Conservation (phyloP, 2,329 filamentous ascomycete species). For the Pestalotiopsis sp. region DNA sequence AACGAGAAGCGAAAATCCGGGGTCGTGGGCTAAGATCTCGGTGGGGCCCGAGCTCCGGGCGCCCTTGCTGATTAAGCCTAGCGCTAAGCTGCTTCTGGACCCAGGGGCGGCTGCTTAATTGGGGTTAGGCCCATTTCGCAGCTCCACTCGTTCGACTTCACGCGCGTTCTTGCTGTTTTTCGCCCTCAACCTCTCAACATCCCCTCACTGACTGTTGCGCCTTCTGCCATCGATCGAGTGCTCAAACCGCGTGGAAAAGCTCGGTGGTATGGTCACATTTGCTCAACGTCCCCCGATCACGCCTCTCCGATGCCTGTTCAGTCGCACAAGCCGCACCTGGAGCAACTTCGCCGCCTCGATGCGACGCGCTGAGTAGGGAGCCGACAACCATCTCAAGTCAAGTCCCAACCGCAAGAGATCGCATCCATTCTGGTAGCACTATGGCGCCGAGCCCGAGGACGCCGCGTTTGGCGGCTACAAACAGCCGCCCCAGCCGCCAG, state of each 20-base stretch:
- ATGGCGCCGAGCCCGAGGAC: slow-evolving; percentile 37
- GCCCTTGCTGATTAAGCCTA: neutral
- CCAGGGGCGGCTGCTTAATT: neutral
- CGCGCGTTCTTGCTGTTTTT: slow-evolving; percentile 13
- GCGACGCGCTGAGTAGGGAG: slow-evolving; percentile 36
- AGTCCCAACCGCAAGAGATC: slow-evolving; percentile 13
- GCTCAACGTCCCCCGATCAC: slow-evolving; percentile 3
- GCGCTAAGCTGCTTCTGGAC: neutral
- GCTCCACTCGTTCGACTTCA: slow-evolving; percentile 15
- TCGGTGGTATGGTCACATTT: neutral
- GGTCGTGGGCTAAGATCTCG: neutral
- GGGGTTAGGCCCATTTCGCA: neutral
- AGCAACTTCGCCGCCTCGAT: slow-evolving; percentile 32
- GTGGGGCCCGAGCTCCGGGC: neutral
- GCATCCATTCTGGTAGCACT: slow-evolving; percentile 12
- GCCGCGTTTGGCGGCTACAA: slow-evolving; percentile 26
- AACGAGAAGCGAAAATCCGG: slow-evolving; percentile 1
- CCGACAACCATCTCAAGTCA: slow-evolving; percentile 18
- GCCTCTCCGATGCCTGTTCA: slow-evolving; percentile 36
- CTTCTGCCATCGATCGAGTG: neutral
- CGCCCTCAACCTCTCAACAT: slow-evolving; percentile 8
- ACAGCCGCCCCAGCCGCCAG: slow-evolving; percentile 26
- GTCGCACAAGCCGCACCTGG: slow-evolving; percentile 27
- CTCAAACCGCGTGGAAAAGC: slow-evolving; percentile 3
- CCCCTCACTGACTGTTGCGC: slow-evolving; percentile 7